Base-by-base conservation (phyloP, 2,329 filamentous ascomycete genomes). In the Reticulascus tulasneorum region DNA sequence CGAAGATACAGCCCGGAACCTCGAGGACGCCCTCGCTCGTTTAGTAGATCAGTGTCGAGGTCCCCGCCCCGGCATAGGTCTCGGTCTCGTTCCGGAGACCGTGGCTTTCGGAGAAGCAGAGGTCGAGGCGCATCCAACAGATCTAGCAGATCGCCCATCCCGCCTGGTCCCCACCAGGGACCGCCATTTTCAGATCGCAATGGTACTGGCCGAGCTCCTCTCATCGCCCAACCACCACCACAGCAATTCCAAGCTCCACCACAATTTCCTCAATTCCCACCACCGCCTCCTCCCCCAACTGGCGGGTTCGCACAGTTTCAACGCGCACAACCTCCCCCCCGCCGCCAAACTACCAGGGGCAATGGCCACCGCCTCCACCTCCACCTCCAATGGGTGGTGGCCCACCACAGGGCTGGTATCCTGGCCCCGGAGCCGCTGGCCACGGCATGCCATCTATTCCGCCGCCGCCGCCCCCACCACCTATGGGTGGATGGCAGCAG, bases 301-400 rank as follows among this genome's bases (percentile, higher is more conserved):
- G 41, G 41, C 26, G 49, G 44, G 47, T 44, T 52, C 46, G 51
- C 45, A n/a, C 51, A 45, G 29, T 53, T 56, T n/a, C 57, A n/a
- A n/a, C n/a, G n/a, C n/a, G n/a, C 55, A 5, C 46, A 52, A 6
- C 57, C 57, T 2, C 61, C 61, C 5, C 64, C 59, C 62, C 57
- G 0, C 62, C 63, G 9, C 47, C 47, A 11, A 62, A 62, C 6
- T 68, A 63, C 33, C 55, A 58, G 31, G 66, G 64, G 3, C 55
- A 58, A 9, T 71, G 67, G 66, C 66, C 58, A 7, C 57, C 57
- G 7, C 62, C 64, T 6, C 57, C 54, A 2, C 57, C 56, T 0
- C 59, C 55, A 2, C 54, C 54, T 17, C 43, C 38, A 10, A 33
- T 37, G 18, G 46, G 46, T 7, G 34, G 36, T 6, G 35, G 34